phyloP scores from a whole-genome alignment of 352 stramenopile genomes.

The Pilasporangium apinafurcum region DNA sequence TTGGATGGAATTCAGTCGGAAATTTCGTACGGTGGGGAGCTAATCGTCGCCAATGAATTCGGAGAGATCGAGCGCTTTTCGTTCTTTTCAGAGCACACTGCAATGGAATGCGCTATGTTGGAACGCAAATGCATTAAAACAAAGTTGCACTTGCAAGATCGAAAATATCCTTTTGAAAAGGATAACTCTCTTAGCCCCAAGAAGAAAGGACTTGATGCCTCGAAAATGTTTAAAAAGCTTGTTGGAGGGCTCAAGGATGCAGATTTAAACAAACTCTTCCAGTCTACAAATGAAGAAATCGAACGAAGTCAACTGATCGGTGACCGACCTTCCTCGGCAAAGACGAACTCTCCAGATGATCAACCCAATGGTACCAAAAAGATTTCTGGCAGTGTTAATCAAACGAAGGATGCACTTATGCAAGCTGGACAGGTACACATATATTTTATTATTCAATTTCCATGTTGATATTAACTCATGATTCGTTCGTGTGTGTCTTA shows the following conservation, averaged over 20 bases:
- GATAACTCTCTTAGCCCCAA: slow-evolving; percentile 23
- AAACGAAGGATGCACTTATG: slow-evolving; percentile 58
- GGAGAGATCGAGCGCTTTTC: slow-evolving; percentile 65
- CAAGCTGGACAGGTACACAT: slow-evolving; percentile 56
- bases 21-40: slow-evolving; percentile 42
- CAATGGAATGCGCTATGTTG: slow-evolving; percentile 51
- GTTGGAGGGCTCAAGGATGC: slow-evolving; percentile 48
- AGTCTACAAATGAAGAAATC: slow-evolving; percentile 53
- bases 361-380: slow-evolving; percentile 13
- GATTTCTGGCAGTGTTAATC: slow-evolving; percentile 20
- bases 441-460: slow-evolving; percentile 2
- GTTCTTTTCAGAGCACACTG: slow-evolving; percentile 41
- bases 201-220: slow-evolving; percentile 38
- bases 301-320: slow-evolving; percentile 56
- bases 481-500: slow-evolving; percentile 5
- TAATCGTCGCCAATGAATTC: slow-evolving; percentile 53
- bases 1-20: slow-evolving; percentile 32
- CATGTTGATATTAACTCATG: not conserved
- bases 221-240: slow-evolving; percentile 72
- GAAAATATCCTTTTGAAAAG: slow-evolving; percentile 19
- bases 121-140: slow-evolving; percentile 50
- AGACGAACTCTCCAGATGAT: not conserved
- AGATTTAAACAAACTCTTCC: slow-evolving; percentile 73
- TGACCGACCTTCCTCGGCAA: slow-evolving; percentile 17
- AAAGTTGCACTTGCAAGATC: slow-evolving; percentile 26